Base-by-base conservation (phyloP, 2,329 filamentous ascomycete genomes). In the Fusarium praegraminearum region DNA sequence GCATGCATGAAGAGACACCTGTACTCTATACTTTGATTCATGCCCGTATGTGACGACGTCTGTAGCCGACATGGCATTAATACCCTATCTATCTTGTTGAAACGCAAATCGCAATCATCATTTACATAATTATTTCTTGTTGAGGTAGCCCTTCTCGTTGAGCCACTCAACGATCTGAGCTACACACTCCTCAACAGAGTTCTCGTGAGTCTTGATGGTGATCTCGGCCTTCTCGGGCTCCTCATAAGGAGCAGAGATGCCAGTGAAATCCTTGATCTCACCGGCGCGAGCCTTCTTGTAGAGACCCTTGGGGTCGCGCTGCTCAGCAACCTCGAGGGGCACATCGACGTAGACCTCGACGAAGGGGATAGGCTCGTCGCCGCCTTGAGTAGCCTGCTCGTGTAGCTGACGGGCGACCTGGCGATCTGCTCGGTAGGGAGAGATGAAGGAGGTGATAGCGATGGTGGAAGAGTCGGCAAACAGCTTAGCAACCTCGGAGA, bases 281-380 rank as follows among this genome's bases (percentile, higher is more conserved):
- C 96, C 96, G 53, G 92, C 91, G 45, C 95, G 86, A 15, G 96
- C 96, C 88, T 97, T 97, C 87, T 97, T 97, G 84, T 99, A 99
- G 65, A 98, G 83, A 7, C 95, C 96, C 89, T 99, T 99, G 50
- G 96, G 96, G 78, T 99, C 96, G 69, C 96, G 90, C 87, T 95
- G 86, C 88, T 98, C 95, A 38, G 96, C 95, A 45, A 96, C 93
- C 81, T 93, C 93, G 72, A 98, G 87, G 16, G 94, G 92, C 15
- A 98, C 90, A 80, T 99, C 94, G 69, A 99, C 91, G 78, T 90
- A 97, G 62, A 98, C 93, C 83, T 99, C 96, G 72, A 99, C 87
- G 79, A 99, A 99, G 12, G 92, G 91, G 60, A 98, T 87, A 1
- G 92, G 79, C 72, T 91, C 91, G 74, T 91, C 90, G 62, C 83